Conservation (phyloP, 148 eudicot genomes). For the Nepenthes gracilis region DNA sequence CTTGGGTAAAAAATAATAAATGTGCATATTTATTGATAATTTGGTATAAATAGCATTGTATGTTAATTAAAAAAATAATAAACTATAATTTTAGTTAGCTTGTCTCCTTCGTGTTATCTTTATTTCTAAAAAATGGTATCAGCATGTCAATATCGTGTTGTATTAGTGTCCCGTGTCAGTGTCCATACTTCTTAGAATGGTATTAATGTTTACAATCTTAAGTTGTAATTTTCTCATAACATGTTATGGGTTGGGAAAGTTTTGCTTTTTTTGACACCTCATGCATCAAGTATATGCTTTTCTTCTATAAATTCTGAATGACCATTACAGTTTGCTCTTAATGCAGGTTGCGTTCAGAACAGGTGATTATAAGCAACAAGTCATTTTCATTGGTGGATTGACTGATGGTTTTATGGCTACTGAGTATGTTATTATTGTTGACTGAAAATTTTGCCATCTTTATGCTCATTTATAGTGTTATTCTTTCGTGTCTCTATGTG, state of each 20-base stretch:
- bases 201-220: not conserved
- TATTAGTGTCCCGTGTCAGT: too few relatives aligned
- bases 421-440: slow-evolving; percentile 44
- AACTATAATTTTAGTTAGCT: too few relatives aligned
- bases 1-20: too few relatives aligned
- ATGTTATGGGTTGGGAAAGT: too few relatives aligned
- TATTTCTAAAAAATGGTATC: too few relatives aligned
- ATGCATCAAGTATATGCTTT: not conserved
- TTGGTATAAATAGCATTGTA: too few relatives aligned
- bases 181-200: too few relatives aligned
- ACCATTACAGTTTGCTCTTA: not conserved
- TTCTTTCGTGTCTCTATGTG: not conserved
- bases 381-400: slow-evolving; percentile 83
- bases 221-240: not conserved
- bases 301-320: not conserved
- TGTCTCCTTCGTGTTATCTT: too few relatives aligned
- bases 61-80: too few relatives aligned
- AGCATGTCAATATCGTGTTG: too few relatives aligned
- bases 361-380: slow-evolving; percentile 82
- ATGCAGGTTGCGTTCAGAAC: slow-evolving; percentile 89
- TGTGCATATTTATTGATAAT: too few relatives aligned
- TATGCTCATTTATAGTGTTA: not conserved
- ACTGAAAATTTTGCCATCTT: not conserved
- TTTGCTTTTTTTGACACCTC: not conserved
- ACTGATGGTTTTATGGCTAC: slow-evolving; percentile 97